A percentile compares a stretch with the other conserved stretches of the same genome.
These are phyloP conservation scores for Zoysia matrella DNA, from an alignment of 202 grass and related monocot genomes.

Conservation along the genomic window DNA sequence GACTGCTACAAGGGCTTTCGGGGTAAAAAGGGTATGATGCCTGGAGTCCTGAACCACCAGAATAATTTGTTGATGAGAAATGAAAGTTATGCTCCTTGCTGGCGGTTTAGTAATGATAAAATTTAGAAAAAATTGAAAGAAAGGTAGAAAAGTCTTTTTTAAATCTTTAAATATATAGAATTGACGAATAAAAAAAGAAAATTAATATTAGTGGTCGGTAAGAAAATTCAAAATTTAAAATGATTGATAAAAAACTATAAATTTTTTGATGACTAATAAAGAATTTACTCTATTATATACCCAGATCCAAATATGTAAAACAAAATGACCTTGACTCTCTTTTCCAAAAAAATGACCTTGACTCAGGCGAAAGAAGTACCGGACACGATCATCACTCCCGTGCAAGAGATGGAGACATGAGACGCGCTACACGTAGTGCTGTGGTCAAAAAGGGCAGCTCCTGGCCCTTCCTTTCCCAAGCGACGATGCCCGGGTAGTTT, in stretches of 20 bases:
- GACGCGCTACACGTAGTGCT: slow-evolving; percentile 4
- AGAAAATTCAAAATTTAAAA: no score
- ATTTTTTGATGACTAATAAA: no score
- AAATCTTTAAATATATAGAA: no score
- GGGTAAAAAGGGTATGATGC: slow-evolving; percentile 90
- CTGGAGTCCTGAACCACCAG: slow-evolving; percentile 69
- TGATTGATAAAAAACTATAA: no score
- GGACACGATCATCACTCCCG: slow-evolving; percentile 12
- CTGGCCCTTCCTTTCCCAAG: neutral
- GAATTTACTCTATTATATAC: neutral
- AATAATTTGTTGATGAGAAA: slow-evolving; percentile 74
- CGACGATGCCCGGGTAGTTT: slow-evolving; percentile 20
- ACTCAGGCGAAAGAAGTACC: neutral
- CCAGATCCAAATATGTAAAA: neutral
- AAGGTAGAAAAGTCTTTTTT: no score
- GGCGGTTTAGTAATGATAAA: slow-evolving; percentile 34
- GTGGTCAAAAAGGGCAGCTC: slow-evolving; percentile 45
- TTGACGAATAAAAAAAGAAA: no score
- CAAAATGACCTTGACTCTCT: neutral
- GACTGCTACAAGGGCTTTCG: slow-evolving; percentile 92
- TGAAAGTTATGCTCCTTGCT: slow-evolving; percentile 66
- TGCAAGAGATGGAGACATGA: slow-evolving; percentile 1
- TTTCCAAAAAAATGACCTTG: no score
- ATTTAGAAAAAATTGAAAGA: no score
- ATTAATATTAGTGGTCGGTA: no score